These are phyloP conservation scores for Quercus glauca DNA, from an alignment of 306 rosid species.

Conservation along the genomic window DNA sequence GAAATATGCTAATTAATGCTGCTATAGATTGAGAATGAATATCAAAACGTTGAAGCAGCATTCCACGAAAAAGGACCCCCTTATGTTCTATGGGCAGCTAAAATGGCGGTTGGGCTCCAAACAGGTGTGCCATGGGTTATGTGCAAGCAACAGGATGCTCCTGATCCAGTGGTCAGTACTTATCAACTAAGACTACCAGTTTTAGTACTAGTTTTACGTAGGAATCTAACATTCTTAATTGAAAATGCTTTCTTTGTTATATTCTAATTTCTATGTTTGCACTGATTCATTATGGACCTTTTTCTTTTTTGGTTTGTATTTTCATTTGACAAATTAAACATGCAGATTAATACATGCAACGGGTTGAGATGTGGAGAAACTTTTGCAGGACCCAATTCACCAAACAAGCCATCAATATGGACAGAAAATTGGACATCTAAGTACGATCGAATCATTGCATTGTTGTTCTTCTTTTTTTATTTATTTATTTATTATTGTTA, in stretches of 20 bases:
- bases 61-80: slow-evolving; percentile 34
- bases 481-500: neutral
- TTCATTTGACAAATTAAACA: neutral
- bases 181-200: neutral
- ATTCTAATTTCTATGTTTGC: too few relatives aligned
- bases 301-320: neutral
- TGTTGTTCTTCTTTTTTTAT: neutral
- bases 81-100: slow-evolving; percentile 68
- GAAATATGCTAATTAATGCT: neutral
- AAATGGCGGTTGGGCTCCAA: slow-evolving; percentile 64
- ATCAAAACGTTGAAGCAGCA: slow-evolving; percentile 52
- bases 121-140: slow-evolving; percentile 77
- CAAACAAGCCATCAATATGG: slow-evolving; percentile 67
- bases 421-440: slow-evolving; percentile 84
- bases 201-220: neutral
- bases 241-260: too few relatives aligned
- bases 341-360: slow-evolving; percentile 73
- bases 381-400: slow-evolving; percentile 69
- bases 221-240: too few relatives aligned
- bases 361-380: slow-evolving; percentile 79
- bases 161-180: slow-evolving; percentile 65
- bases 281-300: neutral
- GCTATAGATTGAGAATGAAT: slow-evolving; percentile 69
- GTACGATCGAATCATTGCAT: slow-evolving; percentile 25
- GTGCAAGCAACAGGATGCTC: slow-evolving; percentile 88